Evolutionary conservation across 768 basidiomycete species (phyloP), one percentile per base, ranked within the genome.

Genomic region (Collybia sp.): DNA sequence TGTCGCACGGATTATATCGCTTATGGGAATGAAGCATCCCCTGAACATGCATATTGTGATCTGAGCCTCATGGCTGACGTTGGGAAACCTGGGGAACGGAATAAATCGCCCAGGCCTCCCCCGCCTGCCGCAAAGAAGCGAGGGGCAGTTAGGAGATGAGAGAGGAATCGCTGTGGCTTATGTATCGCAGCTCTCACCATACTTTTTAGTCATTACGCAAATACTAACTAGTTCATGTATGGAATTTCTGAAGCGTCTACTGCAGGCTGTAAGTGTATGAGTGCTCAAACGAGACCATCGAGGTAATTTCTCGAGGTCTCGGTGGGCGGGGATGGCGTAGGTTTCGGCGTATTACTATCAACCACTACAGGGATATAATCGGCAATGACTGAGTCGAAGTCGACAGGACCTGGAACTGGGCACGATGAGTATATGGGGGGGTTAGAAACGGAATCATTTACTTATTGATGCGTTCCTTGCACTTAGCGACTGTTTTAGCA

Each of bases 301-400:
- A 37, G 17, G 35, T 37, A 37, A 37, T 37, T 18, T 37, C 4
- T 37, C 6, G 17, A n/a, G 35, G 4, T 37, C 35, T 37, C 10
- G 6, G 35, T 13, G n/a, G 35, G 13, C n/a, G 43, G 13, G 16
- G 54, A 10, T 6, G 48, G 15, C 10, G 10, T 6, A 6, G 35
- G 35, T 13, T 37, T 20, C 2, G 55, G n/a, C 13, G 47, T 25
- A 9, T 35, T 17, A 53, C 41, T 12, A 59, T 45, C 44, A 64
- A 57, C 6, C 53, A 56, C 5, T 65, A 17, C 51, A 15, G 80
- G 82, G 17, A 82, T 66, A 58, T 91, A 91, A 62, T 89, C 88
- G 1, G 79, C 77, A 41, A 90, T 72, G 43, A 92, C 64, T 5
- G 85, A 82, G 58, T 90, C 83, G 53, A 91, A 90, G 47, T 82